Base-by-base conservation (phyloP, 257 asterid species). In the Nyctanthes arbortristis region DNA sequence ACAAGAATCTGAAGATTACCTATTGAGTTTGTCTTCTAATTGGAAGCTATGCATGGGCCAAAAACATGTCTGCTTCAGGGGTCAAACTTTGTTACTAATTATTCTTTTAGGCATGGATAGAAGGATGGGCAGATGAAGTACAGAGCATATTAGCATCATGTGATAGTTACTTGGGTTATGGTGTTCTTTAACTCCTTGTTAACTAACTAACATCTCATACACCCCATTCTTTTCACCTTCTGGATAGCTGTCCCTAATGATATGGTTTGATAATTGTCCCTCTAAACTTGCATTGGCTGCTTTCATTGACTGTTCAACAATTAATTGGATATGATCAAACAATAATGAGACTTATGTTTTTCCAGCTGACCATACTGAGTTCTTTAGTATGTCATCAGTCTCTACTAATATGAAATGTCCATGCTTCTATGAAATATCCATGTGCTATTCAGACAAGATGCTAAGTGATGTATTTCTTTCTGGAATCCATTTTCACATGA, bases 361-460 rank as follows among this genome's bases (percentile, higher is more conserved):
- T 58, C 34, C 62, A 35, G 60, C 61, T 20, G 32, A 58, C 18
- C 25, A 1, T 20, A 58, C 63, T 25, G 36, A 68, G 14, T 71
- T 11, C 54, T 52, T 7, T 55, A 28, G 39, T 12, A 28, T 39
- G 22, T 45, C 24, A 40, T 56, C 52, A 24, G 24, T n/a, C n/a
- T n/a, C 56, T 31, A 55, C 32, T 37, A 57, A 11, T 13, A 34
- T 13, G 7, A 33, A 10, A 12, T 31, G 54, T 72, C 55, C 36
- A 40, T 13, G n/a, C n/a, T n/a, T n/a, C n/a, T n/a, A n/a, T n/a
- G n/a, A n/a, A n/a, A n/a, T n/a, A n/a, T 5, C 71, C 31, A 56
- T 59, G 34, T 45, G 58, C 65, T 66, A 35, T 32, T 25, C 57
- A 30, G 67, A 56, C 34, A 4, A 54, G 63, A 34, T 25, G 16